phyloP scores from a whole-genome alignment of 73 alveolate species.

The Paramecium sonneborni region DNA sequence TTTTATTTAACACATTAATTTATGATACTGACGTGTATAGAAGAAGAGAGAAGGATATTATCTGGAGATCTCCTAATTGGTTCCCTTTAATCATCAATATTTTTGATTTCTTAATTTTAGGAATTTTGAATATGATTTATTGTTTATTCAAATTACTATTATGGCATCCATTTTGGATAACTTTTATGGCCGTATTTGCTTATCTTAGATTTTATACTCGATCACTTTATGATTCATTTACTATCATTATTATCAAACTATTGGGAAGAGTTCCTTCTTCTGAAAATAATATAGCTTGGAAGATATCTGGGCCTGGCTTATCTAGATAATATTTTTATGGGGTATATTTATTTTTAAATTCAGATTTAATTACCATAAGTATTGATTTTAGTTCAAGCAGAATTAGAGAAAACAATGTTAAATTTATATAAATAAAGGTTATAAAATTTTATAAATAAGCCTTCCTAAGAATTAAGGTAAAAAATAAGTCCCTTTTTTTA shows the following conservation, averaged over 20 bases:
- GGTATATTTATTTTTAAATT: neutral
- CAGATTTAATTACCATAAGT: neutral
- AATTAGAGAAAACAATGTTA: neutral
- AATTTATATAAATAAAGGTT: neutral
- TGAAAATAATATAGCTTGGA: conserved; percentile 16
- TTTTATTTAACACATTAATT: neutral
- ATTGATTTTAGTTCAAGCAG: neutral
- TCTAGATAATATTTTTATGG: conserved; percentile 27
- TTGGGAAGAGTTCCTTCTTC: conserved; percentile 41
- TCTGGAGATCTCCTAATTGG: conserved; percentile 2
- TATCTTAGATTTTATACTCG: neutral
- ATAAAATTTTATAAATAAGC: neutral
- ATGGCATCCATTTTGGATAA: neutral
- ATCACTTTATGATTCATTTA: neutral
- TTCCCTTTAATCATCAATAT: conserved; percentile 2
- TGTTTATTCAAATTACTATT: neutral
- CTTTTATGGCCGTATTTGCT: neutral
- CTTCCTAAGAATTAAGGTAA: neutral
- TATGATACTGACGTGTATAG: neutral
- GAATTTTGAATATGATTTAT: neutral
- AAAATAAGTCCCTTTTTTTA: neutral
- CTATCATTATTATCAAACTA: neutral
- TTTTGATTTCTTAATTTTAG: neutral
- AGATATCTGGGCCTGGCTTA: conserved; percentile 35
- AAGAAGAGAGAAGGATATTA: neutral